Conservation (phyloP, 768 basidiomycete species). For the Pleurotus pulmonarius region DNA sequence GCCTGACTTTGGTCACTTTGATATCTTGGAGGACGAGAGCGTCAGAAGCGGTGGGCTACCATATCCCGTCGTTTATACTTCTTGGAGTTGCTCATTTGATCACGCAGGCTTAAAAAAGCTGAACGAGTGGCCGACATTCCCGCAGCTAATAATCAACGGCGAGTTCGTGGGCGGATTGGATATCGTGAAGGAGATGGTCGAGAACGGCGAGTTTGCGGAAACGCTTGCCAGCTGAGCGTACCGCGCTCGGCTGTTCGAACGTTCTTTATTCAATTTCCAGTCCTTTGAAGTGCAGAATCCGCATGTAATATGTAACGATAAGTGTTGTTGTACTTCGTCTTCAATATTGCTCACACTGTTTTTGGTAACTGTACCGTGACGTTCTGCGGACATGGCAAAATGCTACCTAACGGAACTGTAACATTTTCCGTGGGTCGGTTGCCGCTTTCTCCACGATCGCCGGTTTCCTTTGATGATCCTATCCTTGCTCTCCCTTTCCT, state of each 20-base stretch:
- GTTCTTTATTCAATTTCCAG: not conserved
- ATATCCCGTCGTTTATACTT: not conserved
- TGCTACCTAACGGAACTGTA: too few species aligned
- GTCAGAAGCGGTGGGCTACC: constrained; percentile 67
- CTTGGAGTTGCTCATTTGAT: not conserved
- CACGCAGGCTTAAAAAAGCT: constrained; percentile 60
- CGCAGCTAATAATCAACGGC: constrained; percentile 83
- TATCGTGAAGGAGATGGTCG: constrained; percentile 85
- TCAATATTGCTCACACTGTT: too few species aligned
- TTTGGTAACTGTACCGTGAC: too few species aligned
- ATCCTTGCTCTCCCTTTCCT: too few species aligned
- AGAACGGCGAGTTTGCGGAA: constrained; percentile 72
- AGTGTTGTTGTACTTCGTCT: too few species aligned
- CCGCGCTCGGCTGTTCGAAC: not conserved
- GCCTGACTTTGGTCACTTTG: constrained; percentile 67
- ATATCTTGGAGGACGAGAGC: constrained; percentile 78
- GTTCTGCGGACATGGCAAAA: too few species aligned
- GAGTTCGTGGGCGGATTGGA: constrained; percentile 96
- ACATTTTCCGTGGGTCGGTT: too few species aligned
- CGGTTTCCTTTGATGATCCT: too few species aligned
- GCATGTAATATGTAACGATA: too few species aligned
- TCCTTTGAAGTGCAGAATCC: not conserved
- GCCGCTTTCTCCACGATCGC: too few species aligned
- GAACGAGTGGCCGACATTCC: constrained; percentile 91
- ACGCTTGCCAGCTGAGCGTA: constrained; percentile 14